phyloP scores from a whole-genome alignment of 164 flowering plant genomes.

The Stephania cephalantha region DNA sequence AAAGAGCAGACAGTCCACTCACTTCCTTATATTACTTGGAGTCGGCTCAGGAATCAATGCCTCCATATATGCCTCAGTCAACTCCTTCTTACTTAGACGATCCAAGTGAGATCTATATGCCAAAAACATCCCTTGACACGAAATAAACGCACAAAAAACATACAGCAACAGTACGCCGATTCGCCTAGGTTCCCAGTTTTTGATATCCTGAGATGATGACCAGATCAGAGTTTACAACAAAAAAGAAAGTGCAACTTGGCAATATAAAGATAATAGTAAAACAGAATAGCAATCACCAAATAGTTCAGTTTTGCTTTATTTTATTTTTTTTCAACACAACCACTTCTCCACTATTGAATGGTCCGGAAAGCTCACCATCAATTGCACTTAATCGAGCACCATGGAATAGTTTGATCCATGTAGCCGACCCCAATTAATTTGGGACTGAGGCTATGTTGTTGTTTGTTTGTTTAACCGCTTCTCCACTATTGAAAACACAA shows the following conservation, averaged over 20 bases:
- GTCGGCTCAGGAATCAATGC: conserved; percentile 94
- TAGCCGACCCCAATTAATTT: no score
- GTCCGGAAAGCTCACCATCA: no score
- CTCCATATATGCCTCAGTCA: conserved; percentile 93
- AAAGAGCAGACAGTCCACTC: conserved; percentile 15
- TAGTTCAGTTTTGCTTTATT: no score
- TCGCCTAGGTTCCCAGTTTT: conserved; percentile 74
- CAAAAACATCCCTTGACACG: conserved; percentile 54
- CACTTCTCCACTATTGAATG: no score
- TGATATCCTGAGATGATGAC: conserved; percentile 52
- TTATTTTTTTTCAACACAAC: no score
- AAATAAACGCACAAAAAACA: conserved; percentile 38
- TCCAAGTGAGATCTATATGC: conserved; percentile 42
- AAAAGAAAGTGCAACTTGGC: neutral
- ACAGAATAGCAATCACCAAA: no score
- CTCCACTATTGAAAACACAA: no score
- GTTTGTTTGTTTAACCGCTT: no score
- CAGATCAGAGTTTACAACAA: neutral
- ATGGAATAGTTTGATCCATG: no score
- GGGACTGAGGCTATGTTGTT: no score
- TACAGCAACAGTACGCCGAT: conserved; percentile 57
- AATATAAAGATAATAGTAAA: no score
- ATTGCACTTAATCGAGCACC: no score
- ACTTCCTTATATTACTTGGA: conserved; percentile 70
- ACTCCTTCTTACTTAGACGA: conserved; percentile 43